Base-by-base conservation (phyloP, 2,329 filamentous ascomycete species). In the Chaetomium globosum region DNA sequence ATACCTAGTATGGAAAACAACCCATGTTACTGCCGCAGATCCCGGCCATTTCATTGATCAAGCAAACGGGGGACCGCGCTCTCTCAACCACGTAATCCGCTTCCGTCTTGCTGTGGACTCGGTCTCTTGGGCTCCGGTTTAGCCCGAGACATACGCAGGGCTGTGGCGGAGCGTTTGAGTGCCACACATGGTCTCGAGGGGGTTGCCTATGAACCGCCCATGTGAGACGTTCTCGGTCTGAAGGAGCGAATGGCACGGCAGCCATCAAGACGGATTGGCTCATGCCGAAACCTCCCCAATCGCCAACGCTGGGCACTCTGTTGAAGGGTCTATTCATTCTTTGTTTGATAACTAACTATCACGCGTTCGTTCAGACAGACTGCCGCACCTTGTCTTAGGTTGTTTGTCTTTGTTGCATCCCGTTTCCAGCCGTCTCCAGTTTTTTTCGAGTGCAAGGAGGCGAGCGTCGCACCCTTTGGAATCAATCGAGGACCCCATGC, bases 91-190 rank as follows among this genome's bases (percentile, higher is more conserved):
- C 12, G 13, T 7, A 39, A 39, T 13, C 36, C 36, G 36, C 13
- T 39, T 39, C 16, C 39, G 16, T 43, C 39, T 43, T 43, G 39
- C 39, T 43, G 39, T 16, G 39, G 39, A 43, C 39, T 43, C 39
- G 39, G 39, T 43, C 16, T 16, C 39, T 43, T 19, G 16, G 39
- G 39, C 2, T 43, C 39, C 39, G 39, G 16, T 43, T 43, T 16
- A 43, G 16, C 19, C 43, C 36, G 43, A 31, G 13, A 13, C 28
- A 12, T 23, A 28, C 13, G 55, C 23, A 57, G 23, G 55, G 23
- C 36, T 26, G 55, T 57, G 55, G 55, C 55, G 36, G 13, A 57
- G 55, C 55, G 39, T 43, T 43, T 43, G 39, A n/a, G 39, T 43
- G 39, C 16, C 39, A 43, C 39, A n/a, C 16, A 23, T 39, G 9